phyloP scores from a whole-genome alignment of 148 eudicot species.

The Cornus florida region DNA sequence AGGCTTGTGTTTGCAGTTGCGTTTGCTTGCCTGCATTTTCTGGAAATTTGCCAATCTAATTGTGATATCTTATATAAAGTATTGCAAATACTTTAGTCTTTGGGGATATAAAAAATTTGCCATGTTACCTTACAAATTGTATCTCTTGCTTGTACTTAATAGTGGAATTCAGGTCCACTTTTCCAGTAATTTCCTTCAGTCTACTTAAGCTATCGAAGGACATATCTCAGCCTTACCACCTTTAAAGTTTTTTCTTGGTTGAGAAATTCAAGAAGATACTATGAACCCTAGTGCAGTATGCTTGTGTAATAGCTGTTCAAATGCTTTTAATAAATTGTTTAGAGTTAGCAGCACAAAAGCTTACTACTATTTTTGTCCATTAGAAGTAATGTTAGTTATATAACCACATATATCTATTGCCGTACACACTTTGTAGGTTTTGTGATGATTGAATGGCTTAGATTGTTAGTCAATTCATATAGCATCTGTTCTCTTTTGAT shows the following conservation, averaged over 20 bases:
- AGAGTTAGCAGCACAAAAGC: background rate
- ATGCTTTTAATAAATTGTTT: too few species aligned
- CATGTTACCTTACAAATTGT: too few species aligned
- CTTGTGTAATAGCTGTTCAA: too few species aligned
- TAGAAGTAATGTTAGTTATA: too few species aligned
- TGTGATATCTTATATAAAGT: too few species aligned
- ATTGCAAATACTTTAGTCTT: background rate
- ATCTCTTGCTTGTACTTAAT: background rate
- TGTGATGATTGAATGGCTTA: background rate
- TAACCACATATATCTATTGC: background rate
- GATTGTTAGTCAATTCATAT: background rate
- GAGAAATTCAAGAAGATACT: background rate
- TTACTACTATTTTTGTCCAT: background rate
- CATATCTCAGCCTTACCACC: background rate
- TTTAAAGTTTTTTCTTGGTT: background rate
- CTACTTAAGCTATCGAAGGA: background rate
- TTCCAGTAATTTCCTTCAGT: background rate
- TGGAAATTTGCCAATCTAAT: too few species aligned
- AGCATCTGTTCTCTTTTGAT: too few species aligned
- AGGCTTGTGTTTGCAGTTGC: too few species aligned
- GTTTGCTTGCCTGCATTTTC: too few species aligned
- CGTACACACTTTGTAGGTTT: background rate
- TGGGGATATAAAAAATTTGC: background rate
- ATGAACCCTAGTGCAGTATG: background rate
- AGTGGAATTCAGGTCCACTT: background rate